Evolutionary conservation across 192 early-diverging fungal species (phyloP).

Genomic region (Fimicolochytrium jonesii): DNA sequence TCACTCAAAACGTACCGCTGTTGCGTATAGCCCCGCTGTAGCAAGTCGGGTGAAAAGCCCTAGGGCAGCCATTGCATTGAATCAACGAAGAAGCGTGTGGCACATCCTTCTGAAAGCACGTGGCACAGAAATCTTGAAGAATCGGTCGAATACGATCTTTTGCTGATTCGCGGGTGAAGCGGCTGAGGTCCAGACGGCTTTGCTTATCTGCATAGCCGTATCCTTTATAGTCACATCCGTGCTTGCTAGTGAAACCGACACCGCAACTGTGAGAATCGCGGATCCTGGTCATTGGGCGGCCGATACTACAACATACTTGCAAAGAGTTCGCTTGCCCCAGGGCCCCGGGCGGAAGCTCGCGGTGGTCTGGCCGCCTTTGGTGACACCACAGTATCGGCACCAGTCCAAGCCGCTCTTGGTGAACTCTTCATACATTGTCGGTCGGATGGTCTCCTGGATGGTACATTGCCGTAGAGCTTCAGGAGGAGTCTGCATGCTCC

Average conservation of each 20-base stretch:
- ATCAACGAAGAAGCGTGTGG: conserved; percentile 59
- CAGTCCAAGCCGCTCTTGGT: conserved; percentile 67
- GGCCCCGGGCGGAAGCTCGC: conserved; percentile 73
- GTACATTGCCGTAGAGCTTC: neutral
- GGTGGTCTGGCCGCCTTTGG: conserved; percentile 75
- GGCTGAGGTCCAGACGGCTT: conserved; percentile 76
- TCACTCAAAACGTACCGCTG: conserved; percentile 20
- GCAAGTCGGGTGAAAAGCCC: conserved; percentile 77
- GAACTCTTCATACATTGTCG: conserved; percentile 62
- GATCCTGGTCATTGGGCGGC: too few species aligned
- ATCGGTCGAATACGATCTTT: conserved; percentile 78
- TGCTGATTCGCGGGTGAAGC: conserved; percentile 70
- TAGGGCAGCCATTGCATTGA: conserved; percentile 80
- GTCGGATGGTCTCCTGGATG: conserved; percentile 27
- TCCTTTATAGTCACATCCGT: conserved; percentile 93
- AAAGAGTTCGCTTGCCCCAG: conserved; percentile 91
- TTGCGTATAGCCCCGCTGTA: conserved; percentile 40
- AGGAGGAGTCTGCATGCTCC: too few species aligned
- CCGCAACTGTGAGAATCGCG: neutral
- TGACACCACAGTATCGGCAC: conserved; percentile 92
- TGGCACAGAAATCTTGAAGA: conserved; percentile 80
- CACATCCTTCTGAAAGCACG: conserved; percentile 68
- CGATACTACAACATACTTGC: conserved; percentile 69
- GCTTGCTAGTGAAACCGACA: conserved; percentile 52
- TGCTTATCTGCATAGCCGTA: conserved; percentile 88